Conservation (phyloP, 495 filamentous ascomycete species). For the Filosporella fistucella region DNA sequence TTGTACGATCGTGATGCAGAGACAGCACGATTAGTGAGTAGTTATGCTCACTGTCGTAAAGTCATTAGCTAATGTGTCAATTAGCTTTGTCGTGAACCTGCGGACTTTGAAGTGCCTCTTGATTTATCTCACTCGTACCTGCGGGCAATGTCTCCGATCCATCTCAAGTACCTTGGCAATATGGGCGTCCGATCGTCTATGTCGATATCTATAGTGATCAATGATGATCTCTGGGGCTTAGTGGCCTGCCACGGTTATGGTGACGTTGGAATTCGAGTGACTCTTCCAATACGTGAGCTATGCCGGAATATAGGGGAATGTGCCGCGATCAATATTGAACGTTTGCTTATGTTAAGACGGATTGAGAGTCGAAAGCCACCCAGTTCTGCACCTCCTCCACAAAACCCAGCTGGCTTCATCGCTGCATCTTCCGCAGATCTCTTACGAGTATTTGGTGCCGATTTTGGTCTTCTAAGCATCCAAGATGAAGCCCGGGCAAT, state of each 20-base stretch:
- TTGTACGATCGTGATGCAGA: slow-evolving; percentile 73
- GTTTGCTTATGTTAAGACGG: slow-evolving; percentile 76
- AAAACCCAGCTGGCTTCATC: slow-evolving; percentile 87
- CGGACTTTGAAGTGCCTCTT: slow-evolving; percentile 73
- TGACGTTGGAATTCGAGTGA: slow-evolving; percentile 73
- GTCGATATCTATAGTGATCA: slow-evolving; percentile 88
- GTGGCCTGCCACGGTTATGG: slow-evolving; percentile 89
- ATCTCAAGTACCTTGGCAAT: slow-evolving; percentile 80
- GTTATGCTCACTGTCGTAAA: background rate
- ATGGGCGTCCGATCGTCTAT: slow-evolving; percentile 90
- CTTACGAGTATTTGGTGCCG: slow-evolving; percentile 79
- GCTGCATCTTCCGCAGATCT: slow-evolving; percentile 87
- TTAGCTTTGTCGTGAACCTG: slow-evolving; percentile 64
- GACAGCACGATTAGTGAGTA: slow-evolving; percentile 58
- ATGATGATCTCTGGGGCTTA: slow-evolving; percentile 81
- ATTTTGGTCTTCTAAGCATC: slow-evolving; percentile 83
- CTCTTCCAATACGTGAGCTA: slow-evolving; percentile 89
- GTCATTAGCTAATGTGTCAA: background rate
- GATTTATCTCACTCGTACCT: slow-evolving; percentile 84
- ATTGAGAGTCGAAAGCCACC: slow-evolving; percentile 77
- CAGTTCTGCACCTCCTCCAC: slow-evolving; percentile 69
- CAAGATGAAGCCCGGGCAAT: slow-evolving; percentile 83
- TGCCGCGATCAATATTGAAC: slow-evolving; percentile 82
- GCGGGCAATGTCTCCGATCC: slow-evolving; percentile 86
- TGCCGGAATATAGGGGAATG: slow-evolving; percentile 84